Evolutionary conservation across 108 stramenopile genomes (phyloP), one percentile per base, ranked within the genome.

Genomic region (Cyclotella atomus): DNA sequence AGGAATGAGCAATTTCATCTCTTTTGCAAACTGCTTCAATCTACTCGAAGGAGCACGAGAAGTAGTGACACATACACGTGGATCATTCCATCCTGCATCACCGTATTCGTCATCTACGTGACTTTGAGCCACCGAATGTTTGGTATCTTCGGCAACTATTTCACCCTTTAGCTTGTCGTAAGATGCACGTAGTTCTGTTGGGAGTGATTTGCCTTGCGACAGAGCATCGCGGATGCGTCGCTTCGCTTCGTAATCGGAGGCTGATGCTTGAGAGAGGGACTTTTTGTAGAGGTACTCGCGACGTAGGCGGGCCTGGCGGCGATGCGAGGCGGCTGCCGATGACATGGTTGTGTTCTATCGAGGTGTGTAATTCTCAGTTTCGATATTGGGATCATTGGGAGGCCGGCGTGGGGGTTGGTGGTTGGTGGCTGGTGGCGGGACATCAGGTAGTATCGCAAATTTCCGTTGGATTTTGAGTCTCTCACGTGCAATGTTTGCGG

Each of bases 51-150:
- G 98, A 75, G 93, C 90, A n/a, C 97, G 95, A 44, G 89, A 89
- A 2, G 99, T 99, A 0, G 97, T 98, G 21, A 99, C 96, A 76
- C 98, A 99, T 24, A 99, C 85, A 30, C 88, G 83, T 28, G 99
- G 99, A 70, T 98, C 97, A 45, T 78, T 63, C 53, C 86, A 70
- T 34, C 97, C 99, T n/a, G 96, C 91, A 73, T 91, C 84, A 29
- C 92, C 97, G 62, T 99, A 99, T 76, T 99, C 99, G 76, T 99
- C 97, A 81, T 99, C 99, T 24, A 98, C 84, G 63, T 87, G 87
- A 30, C 70, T 75, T 30, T 79, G 71, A 30, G 74, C 86, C 20
- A 64, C 68, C 14, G 75, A 75, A 24, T 91, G 91, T 30, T 85
- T 86, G 25, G 78, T 76, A 68, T 97, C 97, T 61, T 98, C 97